These are phyloP conservation scores for Microcyclosporella mali DNA, from an alignment of 2,329 filamentous ascomycete genomes.

Conservation along the genomic window DNA sequence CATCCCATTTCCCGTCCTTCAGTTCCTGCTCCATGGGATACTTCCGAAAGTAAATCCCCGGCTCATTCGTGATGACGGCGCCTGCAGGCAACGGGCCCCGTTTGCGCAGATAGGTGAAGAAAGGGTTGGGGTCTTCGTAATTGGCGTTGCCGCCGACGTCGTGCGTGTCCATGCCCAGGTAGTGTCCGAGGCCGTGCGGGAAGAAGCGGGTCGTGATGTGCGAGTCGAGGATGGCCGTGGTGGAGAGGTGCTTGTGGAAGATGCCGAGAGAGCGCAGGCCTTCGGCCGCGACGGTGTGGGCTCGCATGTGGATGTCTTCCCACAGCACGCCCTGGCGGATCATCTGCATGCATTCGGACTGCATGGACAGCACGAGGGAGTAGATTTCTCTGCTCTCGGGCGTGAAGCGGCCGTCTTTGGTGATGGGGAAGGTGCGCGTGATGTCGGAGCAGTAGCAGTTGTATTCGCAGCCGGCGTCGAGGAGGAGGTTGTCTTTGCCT, in stretches of 20 bases:
- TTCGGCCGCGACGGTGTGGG: conserved; percentile 75
- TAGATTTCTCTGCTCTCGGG: conserved; percentile 57
- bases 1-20: conserved; percentile 53
- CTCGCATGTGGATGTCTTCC: conserved; percentile 74
- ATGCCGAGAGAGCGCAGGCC: conserved; percentile 73
- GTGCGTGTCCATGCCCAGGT: conserved; percentile 49
- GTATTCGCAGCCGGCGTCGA: conserved; percentile 68
- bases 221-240: conserved; percentile 41
- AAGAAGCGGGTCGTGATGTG: conserved; percentile 46
- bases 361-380: conserved; percentile 73
- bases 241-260: conserved; percentile 37
- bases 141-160: conserved; percentile 45
- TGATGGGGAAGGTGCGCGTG: conserved; percentile 82
- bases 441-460: conserved; percentile 52
- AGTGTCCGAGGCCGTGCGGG: conserved; percentile 47
- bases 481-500: conserved; percentile 69
- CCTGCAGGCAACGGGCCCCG: conserved; percentile 47
- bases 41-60: conserved; percentile 74
- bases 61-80: conserved; percentile 89
- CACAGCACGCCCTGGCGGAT: conserved; percentile 70
- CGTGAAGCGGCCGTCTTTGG: conserved; percentile 55
- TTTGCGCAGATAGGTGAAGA: conserved; percentile 84
- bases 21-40: conserved; percentile 67
- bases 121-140: conserved; percentile 63
- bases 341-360: conserved; percentile 65